Conservation (phyloP, 139 green algal species). For the Pycnococcus provasolii region DNA sequence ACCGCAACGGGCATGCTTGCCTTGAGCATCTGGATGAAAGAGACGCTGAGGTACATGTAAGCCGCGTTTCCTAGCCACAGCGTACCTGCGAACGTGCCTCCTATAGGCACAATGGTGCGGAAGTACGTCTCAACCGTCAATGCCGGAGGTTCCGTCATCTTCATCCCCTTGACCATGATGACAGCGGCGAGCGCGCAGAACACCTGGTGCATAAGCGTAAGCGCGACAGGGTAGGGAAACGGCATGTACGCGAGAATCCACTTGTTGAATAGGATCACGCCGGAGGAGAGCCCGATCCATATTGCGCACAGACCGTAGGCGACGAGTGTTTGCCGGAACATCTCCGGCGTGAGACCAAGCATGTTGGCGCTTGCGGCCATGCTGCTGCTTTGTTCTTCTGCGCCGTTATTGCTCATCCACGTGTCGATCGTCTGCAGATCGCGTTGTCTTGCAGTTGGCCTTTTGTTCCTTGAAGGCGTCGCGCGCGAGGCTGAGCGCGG, state of each 20-base stretch:
- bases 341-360: no score
- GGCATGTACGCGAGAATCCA: slow-evolving; percentile 47
- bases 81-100: slow-evolving; percentile 37
- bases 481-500: no score
- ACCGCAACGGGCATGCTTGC: slow-evolving; percentile 47
- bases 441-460: no score
- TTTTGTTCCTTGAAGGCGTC: no score
- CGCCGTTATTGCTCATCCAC: no score
- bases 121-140: slow-evolving; percentile 45
- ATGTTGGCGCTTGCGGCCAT: no score
- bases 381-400: no score
- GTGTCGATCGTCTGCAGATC: no score
- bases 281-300: slow-evolving; percentile 35
- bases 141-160: slow-evolving; percentile 33
- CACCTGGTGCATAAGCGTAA: slow-evolving; percentile 54
- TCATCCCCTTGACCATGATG: slow-evolving; percentile 23
- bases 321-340: not conserved
- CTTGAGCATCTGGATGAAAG: slow-evolving; percentile 49
- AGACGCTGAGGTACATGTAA: slow-evolving; percentile 40
- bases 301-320: slow-evolving; percentile 29
- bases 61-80: slow-evolving; percentile 50
- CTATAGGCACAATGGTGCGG: slow-evolving; percentile 39
- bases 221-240: slow-evolving; percentile 54
- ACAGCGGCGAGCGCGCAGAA: slow-evolving; percentile 40
- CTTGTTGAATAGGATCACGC: slow-evolving; percentile 65